Evolutionary conservation across 106 monocot genomes (phyloP).

Genomic region (Gastrodia elata): DNA sequence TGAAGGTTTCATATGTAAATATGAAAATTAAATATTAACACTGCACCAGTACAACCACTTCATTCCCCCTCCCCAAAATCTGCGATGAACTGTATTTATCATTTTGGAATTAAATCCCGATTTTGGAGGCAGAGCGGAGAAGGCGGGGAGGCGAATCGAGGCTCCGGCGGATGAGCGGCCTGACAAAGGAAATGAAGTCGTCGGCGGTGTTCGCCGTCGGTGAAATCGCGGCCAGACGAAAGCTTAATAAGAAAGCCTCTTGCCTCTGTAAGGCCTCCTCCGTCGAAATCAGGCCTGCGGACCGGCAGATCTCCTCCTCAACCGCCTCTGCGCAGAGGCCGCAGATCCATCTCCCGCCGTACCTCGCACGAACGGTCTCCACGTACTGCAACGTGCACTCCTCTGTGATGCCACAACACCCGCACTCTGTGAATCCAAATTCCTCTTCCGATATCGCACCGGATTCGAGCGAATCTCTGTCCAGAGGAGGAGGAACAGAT

Average conservation of each 20-base stretch:
- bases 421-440: constrained; percentile 24
- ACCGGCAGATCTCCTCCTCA: constrained; percentile 29
- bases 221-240: constrained; percentile 12
- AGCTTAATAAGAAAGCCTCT: constrained; percentile 15
- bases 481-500: too few relatives aligned
- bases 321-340: constrained; percentile 47
- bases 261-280: constrained; percentile 42
- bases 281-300: constrained; percentile 18
- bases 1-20: too few relatives aligned
- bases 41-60: too few relatives aligned
- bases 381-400: constrained; percentile 41
- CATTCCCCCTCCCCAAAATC: too few relatives aligned
- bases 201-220: constrained; percentile 10
- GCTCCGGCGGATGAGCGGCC: constrained; percentile 27
- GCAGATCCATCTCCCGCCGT: constrained; percentile 37
- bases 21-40: too few relatives aligned
- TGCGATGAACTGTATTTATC: too few relatives aligned
- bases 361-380: constrained; percentile 18
- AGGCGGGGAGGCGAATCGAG: constrained; percentile 12
- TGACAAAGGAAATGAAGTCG: constrained; percentile 23
- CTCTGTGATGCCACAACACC: constrained; percentile 44
- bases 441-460: background rate
- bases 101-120: too few relatives aligned
- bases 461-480: background rate
- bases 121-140: background rate